Evolutionary conservation across 306 rosid genomes (phyloP).

Genomic region (Trichosanthes truncata): DNA sequence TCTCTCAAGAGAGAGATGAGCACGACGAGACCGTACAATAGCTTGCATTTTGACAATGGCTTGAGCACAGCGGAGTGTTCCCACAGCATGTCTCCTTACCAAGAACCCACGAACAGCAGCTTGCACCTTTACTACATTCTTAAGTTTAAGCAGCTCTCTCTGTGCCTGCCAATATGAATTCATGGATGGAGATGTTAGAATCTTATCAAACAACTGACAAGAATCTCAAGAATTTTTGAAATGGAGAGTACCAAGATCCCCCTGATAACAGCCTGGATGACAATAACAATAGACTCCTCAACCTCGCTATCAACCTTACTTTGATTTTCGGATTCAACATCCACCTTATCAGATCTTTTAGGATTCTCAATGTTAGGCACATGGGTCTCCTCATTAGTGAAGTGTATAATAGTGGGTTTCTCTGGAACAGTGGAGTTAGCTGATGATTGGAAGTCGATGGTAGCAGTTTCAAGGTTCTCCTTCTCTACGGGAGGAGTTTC

Average conservation of each 20-base stretch:
- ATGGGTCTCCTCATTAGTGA: slow-evolving; percentile 44
- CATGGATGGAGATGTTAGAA: neutral
- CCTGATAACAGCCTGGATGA: slow-evolving; percentile 69
- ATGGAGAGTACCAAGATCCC: slow-evolving; percentile 55
- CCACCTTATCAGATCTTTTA: slow-evolving; percentile 24
- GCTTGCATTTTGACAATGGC: slow-evolving; percentile 80
- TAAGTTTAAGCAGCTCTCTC: slow-evolving; percentile 33
- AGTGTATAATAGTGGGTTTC: slow-evolving; percentile 36
- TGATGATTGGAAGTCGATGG: slow-evolving; percentile 28
- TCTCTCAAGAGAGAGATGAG: slow-evolving; percentile 18
- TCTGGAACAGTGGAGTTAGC: slow-evolving; percentile 41
- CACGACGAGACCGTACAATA: slow-evolving; percentile 70
- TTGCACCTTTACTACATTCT: slow-evolving; percentile 74
- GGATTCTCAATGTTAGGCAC: slow-evolving; percentile 25
- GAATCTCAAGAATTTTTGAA: slow-evolving; percentile 10
- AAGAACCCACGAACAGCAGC: slow-evolving; percentile 91
- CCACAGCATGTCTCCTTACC: slow-evolving; percentile 82
- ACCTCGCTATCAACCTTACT: slow-evolving; percentile 25
- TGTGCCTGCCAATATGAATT: slow-evolving; percentile 41
- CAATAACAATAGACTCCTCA: slow-evolving; percentile 49
- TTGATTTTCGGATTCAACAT: slow-evolving; percentile 27
- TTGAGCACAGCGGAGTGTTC: slow-evolving; percentile 84
- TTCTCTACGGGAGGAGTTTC: slow-evolving; percentile 50
- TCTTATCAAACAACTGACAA: neutral
- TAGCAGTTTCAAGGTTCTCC: slow-evolving; percentile 50